phyloP scores from a whole-genome alignment of 768 basidiomycete genomes.

The Leccinellum luteum region DNA sequence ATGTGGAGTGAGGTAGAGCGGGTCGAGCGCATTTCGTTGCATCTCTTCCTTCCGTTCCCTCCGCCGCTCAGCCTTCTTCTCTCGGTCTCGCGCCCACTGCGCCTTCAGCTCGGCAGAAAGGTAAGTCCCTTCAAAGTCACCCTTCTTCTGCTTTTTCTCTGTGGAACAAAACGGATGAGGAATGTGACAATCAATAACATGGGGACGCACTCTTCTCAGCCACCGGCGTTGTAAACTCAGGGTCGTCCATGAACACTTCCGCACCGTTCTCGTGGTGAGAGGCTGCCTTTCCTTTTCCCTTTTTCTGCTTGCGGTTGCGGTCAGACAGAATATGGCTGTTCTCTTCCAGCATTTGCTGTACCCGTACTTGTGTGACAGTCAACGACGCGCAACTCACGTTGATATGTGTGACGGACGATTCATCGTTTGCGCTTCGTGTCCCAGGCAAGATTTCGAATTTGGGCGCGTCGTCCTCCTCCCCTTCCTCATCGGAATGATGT shows the following conservation, averaged over 20 bases:
- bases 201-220: slow-evolving; percentile 47
- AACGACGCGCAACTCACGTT: slow-evolving; percentile 40
- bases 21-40: slow-evolving; percentile 59
- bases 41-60: slow-evolving; percentile 55
- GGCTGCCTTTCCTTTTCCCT: slow-evolving; percentile 22
- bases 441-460: slow-evolving; percentile 16
- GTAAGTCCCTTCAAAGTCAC: slow-evolving; percentile 7
- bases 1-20: slow-evolving; percentile 38
- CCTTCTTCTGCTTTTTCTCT: slow-evolving; percentile 34
- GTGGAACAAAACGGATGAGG: background rate
- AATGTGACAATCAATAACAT: background rate
- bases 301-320: slow-evolving; percentile 46
- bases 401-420: slow-evolving; percentile 53
- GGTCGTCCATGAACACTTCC: slow-evolving; percentile 26
- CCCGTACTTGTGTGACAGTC: slow-evolving; percentile 34
- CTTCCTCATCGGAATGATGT: slow-evolving; percentile 20
- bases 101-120: slow-evolving; percentile 57
- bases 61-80: slow-evolving; percentile 78
- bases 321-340: slow-evolving; percentile 48
- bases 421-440: slow-evolving; percentile 52
- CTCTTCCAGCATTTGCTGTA: slow-evolving; percentile 60
- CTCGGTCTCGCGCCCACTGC: slow-evolving; percentile 80
- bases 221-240: slow-evolving; percentile 17
- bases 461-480: slow-evolving; percentile 12
- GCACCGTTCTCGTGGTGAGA: background rate